Evolutionary conservation across 148 eudicot genomes (phyloP).

Genomic region (Tetragonia tetragonoides): DNA sequence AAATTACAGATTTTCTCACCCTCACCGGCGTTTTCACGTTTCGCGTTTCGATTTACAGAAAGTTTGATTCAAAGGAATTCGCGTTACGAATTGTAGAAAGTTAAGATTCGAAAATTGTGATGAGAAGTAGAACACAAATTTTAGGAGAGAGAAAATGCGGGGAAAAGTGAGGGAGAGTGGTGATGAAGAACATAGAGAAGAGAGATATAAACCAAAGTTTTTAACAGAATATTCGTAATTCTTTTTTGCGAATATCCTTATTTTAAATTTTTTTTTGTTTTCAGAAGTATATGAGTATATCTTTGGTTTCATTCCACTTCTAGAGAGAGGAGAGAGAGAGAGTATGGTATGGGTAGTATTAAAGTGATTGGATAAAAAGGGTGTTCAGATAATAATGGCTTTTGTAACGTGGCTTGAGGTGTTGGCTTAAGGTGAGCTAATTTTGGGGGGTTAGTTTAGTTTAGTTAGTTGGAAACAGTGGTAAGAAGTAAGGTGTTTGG

Average conservation of each 20-base stretch:
- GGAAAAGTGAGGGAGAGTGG: too few relatives aligned
- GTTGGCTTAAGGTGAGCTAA: not conserved
- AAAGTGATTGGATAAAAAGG: not conserved
- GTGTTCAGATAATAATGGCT: constrained; percentile 14
- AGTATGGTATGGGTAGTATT: too few relatives aligned
- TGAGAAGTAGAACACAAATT: too few relatives aligned
- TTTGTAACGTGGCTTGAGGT: constrained; percentile 28
- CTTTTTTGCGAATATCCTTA: constrained; percentile 42
- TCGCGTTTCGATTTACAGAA: not conserved
- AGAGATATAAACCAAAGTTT: not conserved
- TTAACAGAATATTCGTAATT: constrained; percentile 38
- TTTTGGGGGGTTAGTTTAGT: constrained; percentile 26
- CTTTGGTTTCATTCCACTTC: constrained; percentile 39
- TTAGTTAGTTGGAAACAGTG: constrained; percentile 32
- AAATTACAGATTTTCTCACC: too few relatives aligned
- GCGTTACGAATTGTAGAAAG: too few relatives aligned
- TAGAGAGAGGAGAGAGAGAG: not conserved
- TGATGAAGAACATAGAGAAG: too few relatives aligned
- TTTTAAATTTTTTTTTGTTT: constrained; percentile 18
- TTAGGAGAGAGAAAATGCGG: not conserved
- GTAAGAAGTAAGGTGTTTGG: not conserved
- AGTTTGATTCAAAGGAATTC: too few relatives aligned
- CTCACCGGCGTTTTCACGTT: too few relatives aligned
- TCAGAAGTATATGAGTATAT: constrained; percentile 24
- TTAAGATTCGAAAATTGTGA: too few relatives aligned